Conservation (phyloP, 2,329 filamentous ascomycete species). For the Purpureocillium lavendulum region DNA sequence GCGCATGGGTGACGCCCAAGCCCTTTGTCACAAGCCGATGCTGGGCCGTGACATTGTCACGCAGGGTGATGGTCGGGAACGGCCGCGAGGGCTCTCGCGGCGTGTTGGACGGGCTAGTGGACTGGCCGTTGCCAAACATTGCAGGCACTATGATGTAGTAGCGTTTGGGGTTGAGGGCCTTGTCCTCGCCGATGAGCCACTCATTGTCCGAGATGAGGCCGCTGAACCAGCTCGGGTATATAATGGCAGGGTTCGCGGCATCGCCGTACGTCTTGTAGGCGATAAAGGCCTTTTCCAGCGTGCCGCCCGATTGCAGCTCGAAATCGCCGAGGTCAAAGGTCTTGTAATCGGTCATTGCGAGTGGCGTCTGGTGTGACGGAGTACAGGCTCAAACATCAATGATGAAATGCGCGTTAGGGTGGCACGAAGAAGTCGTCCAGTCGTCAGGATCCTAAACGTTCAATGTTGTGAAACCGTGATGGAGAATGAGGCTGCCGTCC, state of each 20-base stretch:
- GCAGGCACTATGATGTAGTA: slow-evolving; percentile 44
- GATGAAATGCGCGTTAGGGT: too few relatives aligned
- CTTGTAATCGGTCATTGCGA: slow-evolving; percentile 1
- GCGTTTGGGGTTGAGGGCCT: slow-evolving; percentile 49
- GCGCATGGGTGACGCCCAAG: slow-evolving; percentile 32
- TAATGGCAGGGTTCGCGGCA: slow-evolving; percentile 51
- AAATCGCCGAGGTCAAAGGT: slow-evolving; percentile 1
- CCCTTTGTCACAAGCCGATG: slow-evolving; percentile 29
- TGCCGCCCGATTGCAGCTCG: slow-evolving; percentile 39
- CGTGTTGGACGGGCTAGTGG: slow-evolving; percentile 42
- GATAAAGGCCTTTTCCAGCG: slow-evolving; percentile 55
- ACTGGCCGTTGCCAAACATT: slow-evolving; percentile 45
- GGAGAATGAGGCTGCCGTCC: too few relatives aligned
- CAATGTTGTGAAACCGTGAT: too few relatives aligned
- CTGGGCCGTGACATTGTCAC: slow-evolving; percentile 44
- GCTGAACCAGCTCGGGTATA: slow-evolving; percentile 70
- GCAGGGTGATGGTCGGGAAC: slow-evolving; percentile 37
- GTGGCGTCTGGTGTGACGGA: background rate
- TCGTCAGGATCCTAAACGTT: too few relatives aligned
- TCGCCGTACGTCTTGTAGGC: slow-evolving; percentile 72
- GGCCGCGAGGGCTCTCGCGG: slow-evolving; percentile 9
- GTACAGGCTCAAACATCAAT: too few relatives aligned
- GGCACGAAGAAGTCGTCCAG: too few relatives aligned
- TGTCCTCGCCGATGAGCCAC: slow-evolving; percentile 63
- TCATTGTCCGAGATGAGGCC: slow-evolving; percentile 59